Evolutionary conservation across 768 basidiomycete species (phyloP).

Genomic region (Lentinula sp.): DNA sequence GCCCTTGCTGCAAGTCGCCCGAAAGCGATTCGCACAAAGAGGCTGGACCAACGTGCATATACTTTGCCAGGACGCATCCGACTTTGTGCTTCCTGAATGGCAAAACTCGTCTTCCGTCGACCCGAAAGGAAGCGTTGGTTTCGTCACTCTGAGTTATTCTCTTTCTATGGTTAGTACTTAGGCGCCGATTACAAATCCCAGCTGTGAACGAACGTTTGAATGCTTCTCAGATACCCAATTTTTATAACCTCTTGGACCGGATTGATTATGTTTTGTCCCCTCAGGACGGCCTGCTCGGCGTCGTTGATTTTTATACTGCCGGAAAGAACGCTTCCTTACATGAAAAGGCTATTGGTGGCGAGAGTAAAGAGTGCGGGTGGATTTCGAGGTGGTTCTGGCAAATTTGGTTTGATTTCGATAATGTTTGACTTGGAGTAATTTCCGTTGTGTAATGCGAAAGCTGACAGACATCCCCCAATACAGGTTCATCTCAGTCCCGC

Average conservation of each 20-base stretch:
- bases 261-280: conserved; percentile 61
- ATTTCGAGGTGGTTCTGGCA: conserved; percentile 76
- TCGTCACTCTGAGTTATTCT: conserved; percentile 51
- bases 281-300: conserved; percentile 51
- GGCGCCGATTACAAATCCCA: not conserved
- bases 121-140: conserved; percentile 49
- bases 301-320: conserved; percentile 72
- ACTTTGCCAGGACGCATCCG: conserved; percentile 66
- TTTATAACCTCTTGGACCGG: conserved; percentile 61
- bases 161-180: conserved; percentile 42
- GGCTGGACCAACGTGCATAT: conserved; percentile 75
- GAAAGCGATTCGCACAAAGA: conserved; percentile 54
- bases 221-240: conserved; percentile 46
- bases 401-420: conserved; percentile 60
- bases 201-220: conserved; percentile 2
- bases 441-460: conserved; percentile 13
- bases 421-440: conserved; percentile 20
- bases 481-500: conserved; percentile 47
- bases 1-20: conserved; percentile 63
- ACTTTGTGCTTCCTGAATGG: conserved; percentile 62
- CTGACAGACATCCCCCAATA: not conserved
- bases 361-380: conserved; percentile 57
- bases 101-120: conserved; percentile 29
- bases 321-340: conserved; percentile 48
- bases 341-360: conserved; percentile 58